Evolutionary conservation across 805 yeast species (phyloP).

Genomic region (Myxozyma geophila): DNA sequence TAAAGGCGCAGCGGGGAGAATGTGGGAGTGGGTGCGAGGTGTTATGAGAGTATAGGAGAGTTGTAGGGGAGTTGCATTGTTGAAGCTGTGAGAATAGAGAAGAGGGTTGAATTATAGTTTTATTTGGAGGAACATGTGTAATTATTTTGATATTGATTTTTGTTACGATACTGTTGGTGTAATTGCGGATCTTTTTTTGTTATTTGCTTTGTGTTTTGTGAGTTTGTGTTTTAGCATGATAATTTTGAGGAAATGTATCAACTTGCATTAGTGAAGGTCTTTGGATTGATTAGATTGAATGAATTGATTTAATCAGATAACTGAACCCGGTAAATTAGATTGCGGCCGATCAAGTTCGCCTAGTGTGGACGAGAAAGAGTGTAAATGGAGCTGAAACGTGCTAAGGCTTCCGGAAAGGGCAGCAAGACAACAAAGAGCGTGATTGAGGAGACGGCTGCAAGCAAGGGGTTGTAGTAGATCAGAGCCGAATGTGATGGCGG

Average conservation of each 20-base stretch:
- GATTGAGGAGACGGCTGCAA: neutral
- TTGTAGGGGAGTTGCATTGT: neutral
- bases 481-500: too few species aligned
- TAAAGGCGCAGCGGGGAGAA: slow-evolving; percentile 31
- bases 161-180: neutral
- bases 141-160: neutral
- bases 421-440: neutral
- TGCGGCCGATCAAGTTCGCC: too few species aligned
- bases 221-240: neutral
- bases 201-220: neutral
- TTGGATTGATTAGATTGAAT: neutral
- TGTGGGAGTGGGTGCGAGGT: slow-evolving; percentile 41
- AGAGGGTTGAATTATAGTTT: neutral
- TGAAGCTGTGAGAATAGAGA: neutral
- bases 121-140: neutral
- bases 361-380: neutral
- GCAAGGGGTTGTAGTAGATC: neutral
- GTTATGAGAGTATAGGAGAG: neutral
- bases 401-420: neutral
- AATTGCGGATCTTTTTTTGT: neutral
- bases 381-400: neutral
- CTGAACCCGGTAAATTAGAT: too few species aligned
- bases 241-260: neutral
- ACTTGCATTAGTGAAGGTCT: neutral
- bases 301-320: neutral